phyloP scores from a whole-genome alignment of 805 yeast species.

The Ogataea thermomethanolica region DNA sequence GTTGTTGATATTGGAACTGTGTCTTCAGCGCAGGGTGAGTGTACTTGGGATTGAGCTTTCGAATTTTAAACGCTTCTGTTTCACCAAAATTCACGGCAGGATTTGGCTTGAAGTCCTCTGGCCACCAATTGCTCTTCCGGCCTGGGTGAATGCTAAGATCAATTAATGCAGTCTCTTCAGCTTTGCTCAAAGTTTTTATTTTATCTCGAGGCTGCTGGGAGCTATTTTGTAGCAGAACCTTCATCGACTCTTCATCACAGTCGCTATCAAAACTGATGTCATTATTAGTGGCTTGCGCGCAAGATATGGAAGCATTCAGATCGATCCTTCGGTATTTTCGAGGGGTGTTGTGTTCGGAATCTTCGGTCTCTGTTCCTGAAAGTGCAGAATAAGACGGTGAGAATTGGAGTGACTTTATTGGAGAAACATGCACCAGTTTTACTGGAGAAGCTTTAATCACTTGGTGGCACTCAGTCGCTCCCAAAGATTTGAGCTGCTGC shows the following conservation, averaged over 20 bases:
- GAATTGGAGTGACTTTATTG: neutral
- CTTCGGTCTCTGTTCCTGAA: conserved; percentile 19
- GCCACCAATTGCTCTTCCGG: conserved; percentile 31
- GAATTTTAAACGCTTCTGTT: conserved; percentile 20
- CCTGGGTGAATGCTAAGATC: conserved; percentile 29
- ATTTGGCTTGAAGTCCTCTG: conserved; percentile 36
- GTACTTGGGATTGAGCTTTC: conserved; percentile 16
- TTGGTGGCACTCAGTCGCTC: neutral
- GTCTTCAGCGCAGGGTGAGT: conserved; percentile 25
- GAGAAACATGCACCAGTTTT: neutral
- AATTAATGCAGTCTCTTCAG: conserved; percentile 7
- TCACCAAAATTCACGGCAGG: conserved; percentile 23
- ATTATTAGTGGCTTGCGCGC: neutral
- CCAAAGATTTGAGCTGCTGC: neutral
- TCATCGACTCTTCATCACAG: conserved; percentile 9
- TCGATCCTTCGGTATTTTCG: conserved; percentile 1
- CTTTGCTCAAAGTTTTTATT: conserved; percentile 6
- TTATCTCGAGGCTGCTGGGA: conserved; percentile 13
- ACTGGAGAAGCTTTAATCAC: neutral
- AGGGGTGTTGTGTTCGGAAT: conserved; percentile 8
- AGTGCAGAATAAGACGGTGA: conserved; percentile 7
- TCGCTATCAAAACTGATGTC: conserved; percentile 3
- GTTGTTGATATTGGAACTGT: conserved; percentile 23
- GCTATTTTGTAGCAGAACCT: conserved; percentile 6
- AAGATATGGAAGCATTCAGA: conserved; percentile 1